Evolutionary conservation across 1,139 yeast genomes (phyloP).

Genomic region (Geotrichum carabidarum): DNA sequence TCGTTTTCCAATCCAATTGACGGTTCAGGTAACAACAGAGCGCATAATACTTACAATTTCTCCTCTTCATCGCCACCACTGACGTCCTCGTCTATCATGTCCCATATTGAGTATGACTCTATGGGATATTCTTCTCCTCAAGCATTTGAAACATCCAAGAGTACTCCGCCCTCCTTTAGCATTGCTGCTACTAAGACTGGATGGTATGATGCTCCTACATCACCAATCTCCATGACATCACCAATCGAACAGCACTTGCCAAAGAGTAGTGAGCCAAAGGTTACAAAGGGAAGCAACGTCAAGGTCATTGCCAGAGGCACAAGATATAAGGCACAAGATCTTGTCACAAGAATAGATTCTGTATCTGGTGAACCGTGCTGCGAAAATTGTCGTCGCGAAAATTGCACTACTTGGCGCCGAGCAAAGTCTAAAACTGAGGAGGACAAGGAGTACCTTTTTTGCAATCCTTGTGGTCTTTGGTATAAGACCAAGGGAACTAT

Average conservation of each 20-base stretch:
- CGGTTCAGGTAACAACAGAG: not conserved
- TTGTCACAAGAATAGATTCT: not conserved
- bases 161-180: not conserved
- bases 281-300: not conserved
- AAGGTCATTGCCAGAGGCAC: conserved; percentile 1
- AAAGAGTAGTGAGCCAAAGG: too few relatives aligned
- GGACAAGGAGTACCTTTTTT: conserved; percentile 25
- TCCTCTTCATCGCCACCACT: not conserved
- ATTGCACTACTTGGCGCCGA: too few relatives aligned
- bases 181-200: not conserved
- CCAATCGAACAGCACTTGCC: not conserved
- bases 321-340: not conserved
- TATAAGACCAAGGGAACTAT: conserved; percentile 31
- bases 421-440: not conserved
- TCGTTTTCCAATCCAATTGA: not conserved
- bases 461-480: conserved; percentile 41
- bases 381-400: conserved; percentile 31
- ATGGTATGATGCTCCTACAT: conserved; percentile 1
- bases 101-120: not conserved
- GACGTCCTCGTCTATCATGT: not conserved
- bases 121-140: not conserved
- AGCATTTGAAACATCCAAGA: not conserved
- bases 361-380: conserved; percentile 26
- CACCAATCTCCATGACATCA: not conserved
- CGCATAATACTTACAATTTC: not conserved